These are phyloP conservation scores for Stachybotrys chlorohalonatus DNA, from an alignment of 2,329 filamentous ascomycete genomes.

Conservation along the genomic window DNA sequence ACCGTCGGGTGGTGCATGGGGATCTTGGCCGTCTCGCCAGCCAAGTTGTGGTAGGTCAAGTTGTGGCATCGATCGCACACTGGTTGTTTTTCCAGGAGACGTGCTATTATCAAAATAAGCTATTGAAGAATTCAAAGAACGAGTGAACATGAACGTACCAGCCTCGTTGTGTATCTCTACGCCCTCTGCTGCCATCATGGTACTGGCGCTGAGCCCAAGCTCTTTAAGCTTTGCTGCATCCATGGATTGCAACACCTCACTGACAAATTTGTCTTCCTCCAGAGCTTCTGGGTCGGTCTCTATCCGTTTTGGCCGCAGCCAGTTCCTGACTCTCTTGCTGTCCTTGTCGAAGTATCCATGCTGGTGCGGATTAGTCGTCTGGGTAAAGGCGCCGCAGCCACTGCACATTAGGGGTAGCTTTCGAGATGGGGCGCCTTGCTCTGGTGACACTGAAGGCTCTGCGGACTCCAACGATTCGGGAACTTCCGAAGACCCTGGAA, in stretches of 20 bases:
- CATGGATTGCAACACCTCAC: constrained; percentile 32
- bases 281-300: constrained; percentile 7
- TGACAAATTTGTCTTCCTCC: constrained; percentile 37
- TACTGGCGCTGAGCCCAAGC: constrained; percentile 35
- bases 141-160: constrained; percentile 5
- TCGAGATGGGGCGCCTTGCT: constrained; percentile 4
- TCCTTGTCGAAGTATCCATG: constrained; percentile 48
- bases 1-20: constrained; percentile 76
- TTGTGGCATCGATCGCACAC: constrained; percentile 84
- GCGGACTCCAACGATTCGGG: no score
- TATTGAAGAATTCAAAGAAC: not conserved
- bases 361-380: constrained; percentile 39
- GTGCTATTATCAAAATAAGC: constrained; percentile 9
- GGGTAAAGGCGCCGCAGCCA: constrained; percentile 57
- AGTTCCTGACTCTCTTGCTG: constrained; percentile 42
- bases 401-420: constrained; percentile 48
- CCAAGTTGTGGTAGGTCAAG: constrained; percentile 65
- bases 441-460: no score
- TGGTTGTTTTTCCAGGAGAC: constrained; percentile 32
- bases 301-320: constrained; percentile 19
- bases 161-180: constrained; percentile 7
- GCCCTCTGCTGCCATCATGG: constrained; percentile 22
- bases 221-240: constrained; percentile 30
- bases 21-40: constrained; percentile 29
- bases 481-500: not conserved